Conservation (phyloP, 108 stramenopile genomes). For the Parietichytrium sp. region DNA sequence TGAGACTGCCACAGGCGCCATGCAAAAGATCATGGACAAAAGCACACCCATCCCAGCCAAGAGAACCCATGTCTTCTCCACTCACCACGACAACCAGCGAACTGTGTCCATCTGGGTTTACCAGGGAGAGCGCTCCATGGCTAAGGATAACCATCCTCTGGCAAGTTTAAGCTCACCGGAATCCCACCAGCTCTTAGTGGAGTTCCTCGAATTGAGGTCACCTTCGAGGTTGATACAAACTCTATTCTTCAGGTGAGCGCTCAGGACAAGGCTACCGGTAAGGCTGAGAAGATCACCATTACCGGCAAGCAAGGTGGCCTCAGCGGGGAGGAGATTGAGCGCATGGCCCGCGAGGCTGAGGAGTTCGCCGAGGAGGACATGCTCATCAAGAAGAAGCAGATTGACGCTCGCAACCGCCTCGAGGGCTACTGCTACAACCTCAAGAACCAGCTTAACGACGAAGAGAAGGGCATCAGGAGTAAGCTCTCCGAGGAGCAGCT, state of each 20-base stretch:
- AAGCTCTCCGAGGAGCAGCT: slow-evolving; percentile 79
- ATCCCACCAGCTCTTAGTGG: slow-evolving; percentile 92
- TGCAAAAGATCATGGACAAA: slow-evolving; percentile 77
- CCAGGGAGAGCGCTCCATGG: slow-evolving; percentile 94
- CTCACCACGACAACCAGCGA: slow-evolving; percentile 87
- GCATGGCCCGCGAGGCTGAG: slow-evolving; percentile 91
- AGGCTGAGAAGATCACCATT: slow-evolving; percentile 89
- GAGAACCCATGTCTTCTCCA: slow-evolving; percentile 82
- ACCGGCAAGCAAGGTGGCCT: slow-evolving; percentile 92
- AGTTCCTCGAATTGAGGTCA: slow-evolving; percentile 88
- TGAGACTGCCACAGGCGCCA: slow-evolving; percentile 84
- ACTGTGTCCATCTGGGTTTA: slow-evolving; percentile 86
- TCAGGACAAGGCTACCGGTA: slow-evolving; percentile 88
- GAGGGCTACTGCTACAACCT: slow-evolving; percentile 87
- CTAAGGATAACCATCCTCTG: slow-evolving; percentile 86
- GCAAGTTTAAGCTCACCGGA: slow-evolving; percentile 88
- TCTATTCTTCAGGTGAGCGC: slow-evolving; percentile 89
- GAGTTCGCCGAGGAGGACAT: slow-evolving; percentile 83
- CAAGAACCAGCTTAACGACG: slow-evolving; percentile 76
- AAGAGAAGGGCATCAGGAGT: slow-evolving; percentile 66
- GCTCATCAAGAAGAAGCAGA: slow-evolving; percentile 67
- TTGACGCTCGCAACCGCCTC: slow-evolving; percentile 80
- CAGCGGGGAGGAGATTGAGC: slow-evolving; percentile 85
- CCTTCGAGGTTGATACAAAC: slow-evolving; percentile 94
- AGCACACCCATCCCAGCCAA: slow-evolving; percentile 84